Evolutionary conservation across 2,329 filamentous ascomycete genomes (phyloP), one percentile per base, ranked within the genome.

Genomic region (Claviceps purpurea): DNA sequence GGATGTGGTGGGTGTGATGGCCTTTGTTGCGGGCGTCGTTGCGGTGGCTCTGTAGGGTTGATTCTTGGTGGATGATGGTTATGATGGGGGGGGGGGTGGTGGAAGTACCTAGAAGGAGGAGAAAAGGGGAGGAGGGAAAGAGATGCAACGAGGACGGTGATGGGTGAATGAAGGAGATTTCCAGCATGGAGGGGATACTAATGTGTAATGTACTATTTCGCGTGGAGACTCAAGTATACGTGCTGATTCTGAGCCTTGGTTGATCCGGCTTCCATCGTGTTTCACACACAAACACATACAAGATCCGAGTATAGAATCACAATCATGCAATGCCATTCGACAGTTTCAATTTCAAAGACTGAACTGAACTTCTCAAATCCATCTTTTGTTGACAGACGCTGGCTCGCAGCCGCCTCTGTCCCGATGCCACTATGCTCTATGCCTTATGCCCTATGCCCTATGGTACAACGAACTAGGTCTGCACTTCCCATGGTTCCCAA

Each of bases 21-120:
- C 66, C 50, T 60, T 70, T 41, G 68, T 65, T 37, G 70, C 65
- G 52, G 64, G 30, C 30, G 10, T 62, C 18, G 60, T 71, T 51
- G 68, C 62, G 50, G 66, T 64, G 42, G 58, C 70, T 30, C 57
- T 72, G 51, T 71, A 65, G 43, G 20, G 7, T 4, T 18, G 26
- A 11, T 4, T 1, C 11, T 11, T 16, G 18, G 13, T 18, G 16
- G 37, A 14, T 50, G 11, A 10, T 16, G 4, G 13, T 6, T 3
- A 24, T 26, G 5, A 50, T 34, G 22, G 14, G 20, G 2, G 14
- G 20, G 2, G 3, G 39, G 5, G 11, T 41, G 7, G 7, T 7
- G 7, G 39, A n/a, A 8, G 39, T 10, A 18, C 18, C 18, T 18
- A 18, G 39, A 41, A 11, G 39, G 30, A 34, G 30, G 2, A 34